Percentiles rank a stretch among this genome's conserved stretches.
These are phyloP conservation scores for Ilyonectria mors-panacis DNA, from an alignment of 2,329 filamentous ascomycete genomes.

Conservation along the genomic window DNA sequence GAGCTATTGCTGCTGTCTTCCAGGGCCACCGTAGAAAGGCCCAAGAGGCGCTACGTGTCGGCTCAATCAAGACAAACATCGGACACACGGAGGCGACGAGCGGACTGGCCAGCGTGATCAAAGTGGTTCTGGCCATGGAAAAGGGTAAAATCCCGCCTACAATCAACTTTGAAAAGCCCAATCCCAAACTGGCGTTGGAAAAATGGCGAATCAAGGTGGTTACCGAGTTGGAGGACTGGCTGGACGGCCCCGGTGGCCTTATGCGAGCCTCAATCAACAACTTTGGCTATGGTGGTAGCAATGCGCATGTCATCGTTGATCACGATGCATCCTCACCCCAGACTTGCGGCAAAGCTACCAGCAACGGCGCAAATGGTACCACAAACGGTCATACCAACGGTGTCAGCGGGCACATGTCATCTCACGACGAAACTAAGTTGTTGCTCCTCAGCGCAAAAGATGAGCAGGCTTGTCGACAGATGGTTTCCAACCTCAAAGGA, in stretches of 20 bases:
- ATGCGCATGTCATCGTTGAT: constrained; percentile 42
- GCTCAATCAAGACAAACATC: constrained; percentile 37
- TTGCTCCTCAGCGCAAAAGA: too few relatives aligned
- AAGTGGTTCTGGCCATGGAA: constrained; percentile 28
- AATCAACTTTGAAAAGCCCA: constrained; percentile 17
- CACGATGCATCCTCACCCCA: too few relatives aligned
- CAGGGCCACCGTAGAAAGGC: neutral
- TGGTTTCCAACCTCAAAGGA: neutral
- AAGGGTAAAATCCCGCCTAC: constrained; percentile 26
- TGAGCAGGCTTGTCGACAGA: neutral
- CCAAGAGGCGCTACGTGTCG: constrained; percentile 1
- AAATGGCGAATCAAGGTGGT: neutral
- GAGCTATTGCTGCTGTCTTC: constrained; percentile 5
- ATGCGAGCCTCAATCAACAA: constrained; percentile 15
- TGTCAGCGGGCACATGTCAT: too few relatives aligned
- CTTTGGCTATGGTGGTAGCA: constrained; percentile 19
- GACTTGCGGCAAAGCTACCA: too few relatives aligned
- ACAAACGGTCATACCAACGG: too few relatives aligned
- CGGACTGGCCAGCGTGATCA: constrained; percentile 27
- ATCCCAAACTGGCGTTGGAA: constrained; percentile 8
- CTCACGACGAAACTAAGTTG: too few relatives aligned
- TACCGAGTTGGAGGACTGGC: neutral
- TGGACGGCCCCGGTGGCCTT: too few relatives aligned
- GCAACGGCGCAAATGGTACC: too few relatives aligned
- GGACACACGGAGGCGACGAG: constrained; percentile 30